Evolutionary conservation across 164 flowering plant genomes (phyloP), one percentile per base, ranked within the genome.

Genomic region (Cinnamomum chago): DNA sequence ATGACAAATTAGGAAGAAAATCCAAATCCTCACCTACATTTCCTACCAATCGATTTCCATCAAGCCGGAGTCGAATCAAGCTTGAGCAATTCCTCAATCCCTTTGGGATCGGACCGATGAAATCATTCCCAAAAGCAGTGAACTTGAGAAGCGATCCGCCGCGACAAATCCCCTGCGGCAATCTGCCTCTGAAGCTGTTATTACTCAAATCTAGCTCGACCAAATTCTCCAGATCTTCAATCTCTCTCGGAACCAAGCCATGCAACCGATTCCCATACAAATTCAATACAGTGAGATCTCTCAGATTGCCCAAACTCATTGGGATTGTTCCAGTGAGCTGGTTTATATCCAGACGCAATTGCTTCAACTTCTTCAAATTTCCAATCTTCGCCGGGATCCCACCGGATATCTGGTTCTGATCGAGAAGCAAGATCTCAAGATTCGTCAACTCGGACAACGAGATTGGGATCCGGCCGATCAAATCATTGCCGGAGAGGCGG

Each of bases 371-470:
- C 24, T 20, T n/a, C 10, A 71, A 23, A 15, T 75, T 77, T 35
- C 97, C 97, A 2, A 94, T 82, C 25, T 90, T 84, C 76, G 73
- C 80, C 1, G 98, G 98, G 60, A 94, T 84, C 55, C 77, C 85
- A 2, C 97, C 92, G 70, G 79, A 79, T 52, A 94, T 85, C 67
- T 87, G 87, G 74, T 94, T 94, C 76, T 91, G 94, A 69, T 65
- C 90, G 76, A 92, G 83, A 2, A 84, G 11, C 3, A 25, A 12
- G 60, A 22, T 3, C 14, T 3, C 7, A 9, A 70, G 60, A 12
- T 23, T 22, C 14, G 1, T 70, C 72, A 70, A 51, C 17, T 50
- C 6, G 2, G 30, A 58, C 15, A 70, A 70, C 1, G 60, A 47
- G 4, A 24, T 12, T 5, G 72, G 72, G 25, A 70, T 50, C 7